A percentile compares a stretch with the other conserved stretches of the same genome.
Conservation (phyloP, 768 basidiomycete genomes). For the Ephemerocybe angulata region DNA sequence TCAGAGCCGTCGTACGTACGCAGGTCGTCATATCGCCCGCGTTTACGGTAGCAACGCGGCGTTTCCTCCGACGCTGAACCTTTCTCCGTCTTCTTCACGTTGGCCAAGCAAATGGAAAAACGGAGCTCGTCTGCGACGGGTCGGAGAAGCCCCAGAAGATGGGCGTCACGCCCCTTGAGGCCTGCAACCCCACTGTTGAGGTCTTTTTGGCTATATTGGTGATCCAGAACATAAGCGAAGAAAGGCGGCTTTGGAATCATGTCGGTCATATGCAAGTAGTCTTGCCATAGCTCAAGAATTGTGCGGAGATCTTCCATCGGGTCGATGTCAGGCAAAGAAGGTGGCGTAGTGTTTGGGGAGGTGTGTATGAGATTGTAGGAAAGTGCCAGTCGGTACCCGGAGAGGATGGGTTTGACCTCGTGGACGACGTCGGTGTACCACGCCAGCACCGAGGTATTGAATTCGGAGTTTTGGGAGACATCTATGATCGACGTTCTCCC, state of each 20-base stretch:
- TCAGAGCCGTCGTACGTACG: background rate
- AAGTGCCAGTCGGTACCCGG: constrained; percentile 43
- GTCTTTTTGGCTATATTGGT: constrained; percentile 19
- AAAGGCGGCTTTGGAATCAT: background rate
- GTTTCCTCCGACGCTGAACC: constrained; percentile 15
- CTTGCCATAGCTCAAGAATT: too few species aligned
- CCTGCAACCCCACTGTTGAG: constrained; percentile 19
- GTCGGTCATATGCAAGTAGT: too few species aligned
- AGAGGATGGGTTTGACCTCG: constrained; percentile 41
- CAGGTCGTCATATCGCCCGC: background rate
- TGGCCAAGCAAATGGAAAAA: constrained; percentile 34
- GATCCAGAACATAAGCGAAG: background rate
- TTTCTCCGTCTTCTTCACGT: constrained; percentile 24
- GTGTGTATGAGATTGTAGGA: constrained; percentile 42
- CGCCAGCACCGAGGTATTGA: constrained; percentile 33
- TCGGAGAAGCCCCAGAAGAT: constrained; percentile 27
- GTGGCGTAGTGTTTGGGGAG: background rate
- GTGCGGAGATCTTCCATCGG: too few species aligned
- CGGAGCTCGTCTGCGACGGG: constrained; percentile 29
- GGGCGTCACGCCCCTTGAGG: constrained; percentile 38
- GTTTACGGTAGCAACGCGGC: background rate
- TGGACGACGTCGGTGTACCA: constrained; percentile 50
- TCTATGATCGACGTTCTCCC: constrained; percentile 29
- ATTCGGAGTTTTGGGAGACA: constrained; percentile 21
- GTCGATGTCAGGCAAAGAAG: background rate